Percentiles rank a stretch among this genome's conserved stretches.
These are phyloP conservation scores for Larix sibirica DNA, from an alignment of 83 land plant genomes.

Conservation along the genomic window DNA sequence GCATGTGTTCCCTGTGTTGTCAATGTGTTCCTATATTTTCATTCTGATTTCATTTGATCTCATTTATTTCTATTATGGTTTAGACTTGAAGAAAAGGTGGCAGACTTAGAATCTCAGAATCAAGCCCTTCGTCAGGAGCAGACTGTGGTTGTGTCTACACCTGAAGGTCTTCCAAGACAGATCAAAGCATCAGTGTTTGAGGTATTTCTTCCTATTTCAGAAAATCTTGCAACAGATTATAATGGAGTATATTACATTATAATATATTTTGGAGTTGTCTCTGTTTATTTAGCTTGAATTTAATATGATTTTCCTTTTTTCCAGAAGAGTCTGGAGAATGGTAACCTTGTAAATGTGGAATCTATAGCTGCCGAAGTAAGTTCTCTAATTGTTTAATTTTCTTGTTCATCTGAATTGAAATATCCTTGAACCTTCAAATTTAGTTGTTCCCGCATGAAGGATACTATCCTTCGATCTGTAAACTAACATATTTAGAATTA, in stretches of 20 bases:
- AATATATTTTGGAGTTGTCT: no score
- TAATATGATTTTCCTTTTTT: background rate
- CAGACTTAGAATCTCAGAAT: slow-evolving; percentile 80
- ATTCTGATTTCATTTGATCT: background rate
- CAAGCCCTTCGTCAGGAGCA: slow-evolving; percentile 59
- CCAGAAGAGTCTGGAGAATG: slow-evolving; percentile 54
- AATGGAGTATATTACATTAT: background rate
- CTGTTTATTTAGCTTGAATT: background rate
- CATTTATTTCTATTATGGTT: background rate
- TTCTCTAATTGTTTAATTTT: no score
- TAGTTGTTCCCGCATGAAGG: background rate
- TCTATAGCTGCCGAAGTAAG: slow-evolving; percentile 9
- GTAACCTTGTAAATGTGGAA: slow-evolving; percentile 43
- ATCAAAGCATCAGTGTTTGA: background rate
- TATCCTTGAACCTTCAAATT: background rate
- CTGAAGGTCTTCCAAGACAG: slow-evolving; percentile 27
- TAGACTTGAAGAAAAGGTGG: slow-evolving; percentile 75
- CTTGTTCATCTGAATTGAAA: background rate
- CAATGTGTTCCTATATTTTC: background rate
- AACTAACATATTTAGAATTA: slow-evolving; percentile 19
- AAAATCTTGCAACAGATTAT: slow-evolving; percentile 12
- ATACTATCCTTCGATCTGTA: background rate
- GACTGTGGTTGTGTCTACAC: slow-evolving; percentile 36
- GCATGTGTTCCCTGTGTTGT: background rate
- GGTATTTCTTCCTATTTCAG: slow-evolving; percentile 10